Percentiles rank a stretch among this genome's conserved stretches.
These are phyloP conservation scores for Clonostachys solani DNA, from an alignment of 2,329 filamentous ascomycete genomes.

Conservation along the genomic window DNA sequence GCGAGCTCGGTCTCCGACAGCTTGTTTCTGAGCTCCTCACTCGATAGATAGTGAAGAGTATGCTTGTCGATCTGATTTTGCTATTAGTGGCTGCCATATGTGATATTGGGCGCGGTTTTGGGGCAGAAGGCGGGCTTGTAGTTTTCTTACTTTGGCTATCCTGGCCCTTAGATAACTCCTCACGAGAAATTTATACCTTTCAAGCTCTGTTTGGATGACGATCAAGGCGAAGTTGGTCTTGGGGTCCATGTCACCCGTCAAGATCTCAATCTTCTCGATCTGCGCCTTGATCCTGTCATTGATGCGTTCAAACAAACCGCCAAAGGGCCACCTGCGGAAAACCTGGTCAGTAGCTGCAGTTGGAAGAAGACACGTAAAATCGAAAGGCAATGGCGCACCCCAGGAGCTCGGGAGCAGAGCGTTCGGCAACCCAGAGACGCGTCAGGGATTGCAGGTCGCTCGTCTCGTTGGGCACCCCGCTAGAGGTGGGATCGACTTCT, in stretches of 20 bases:
- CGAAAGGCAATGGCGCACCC: constrained; percentile 46
- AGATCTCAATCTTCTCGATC: constrained; percentile 67
- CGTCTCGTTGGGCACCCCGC: constrained; percentile 52
- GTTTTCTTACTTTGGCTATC: constrained; percentile 69
- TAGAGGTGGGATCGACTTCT: constrained; percentile 60
- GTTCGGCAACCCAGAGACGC: constrained; percentile 88
- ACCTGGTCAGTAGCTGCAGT: neutral
- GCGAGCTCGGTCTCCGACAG: constrained; percentile 74
- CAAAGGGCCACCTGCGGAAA: constrained; percentile 51
- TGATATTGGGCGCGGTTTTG: neutral
- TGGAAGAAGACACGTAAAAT: neutral
- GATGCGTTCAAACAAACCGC: constrained; percentile 75
- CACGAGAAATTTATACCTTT: constrained; percentile 88
- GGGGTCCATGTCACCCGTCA: constrained; percentile 83
- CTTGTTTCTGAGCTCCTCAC: constrained; percentile 46
- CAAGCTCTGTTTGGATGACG: constrained; percentile 92
- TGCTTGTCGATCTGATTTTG: constrained; percentile 65
- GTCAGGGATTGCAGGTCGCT: constrained; percentile 86
- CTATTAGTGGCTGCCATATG: neutral
- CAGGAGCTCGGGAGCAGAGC: constrained; percentile 84
- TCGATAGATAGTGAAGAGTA: constrained; percentile 67
- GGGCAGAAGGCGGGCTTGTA: neutral
- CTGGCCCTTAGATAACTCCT: constrained; percentile 77
- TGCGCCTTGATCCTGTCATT: constrained; percentile 67
- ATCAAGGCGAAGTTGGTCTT: constrained; percentile 91